Conservation (phyloP, 306 rosid species). For the Pyrus bretschneideri region DNA sequence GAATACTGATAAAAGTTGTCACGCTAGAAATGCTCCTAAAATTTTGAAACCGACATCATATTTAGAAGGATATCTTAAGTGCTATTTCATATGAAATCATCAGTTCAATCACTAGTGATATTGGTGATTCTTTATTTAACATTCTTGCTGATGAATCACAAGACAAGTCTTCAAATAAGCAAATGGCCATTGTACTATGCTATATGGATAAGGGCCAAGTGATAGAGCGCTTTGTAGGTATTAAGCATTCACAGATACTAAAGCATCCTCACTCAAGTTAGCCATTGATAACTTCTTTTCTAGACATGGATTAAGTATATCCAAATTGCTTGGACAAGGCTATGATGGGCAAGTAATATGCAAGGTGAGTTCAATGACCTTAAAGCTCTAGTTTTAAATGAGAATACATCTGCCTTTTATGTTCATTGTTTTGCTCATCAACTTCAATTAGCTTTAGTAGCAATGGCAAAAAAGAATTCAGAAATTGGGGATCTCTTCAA, state of each 20-base stretch:
- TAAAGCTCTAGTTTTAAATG: too few species aligned
- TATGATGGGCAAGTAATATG: too few species aligned
- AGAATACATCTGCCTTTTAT: too few species aligned
- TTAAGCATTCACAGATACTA: not conserved
- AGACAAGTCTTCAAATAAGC: not conserved
- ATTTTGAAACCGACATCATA: not conserved
- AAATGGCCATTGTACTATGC: not conserved
- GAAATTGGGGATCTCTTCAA: too few species aligned
- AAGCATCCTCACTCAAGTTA: not conserved
- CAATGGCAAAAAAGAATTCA: too few species aligned
- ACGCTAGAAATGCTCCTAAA: not conserved
- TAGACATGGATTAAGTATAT: slow-evolving; percentile 4
- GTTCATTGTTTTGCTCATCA: too few species aligned
- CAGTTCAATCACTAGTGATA: not conserved
- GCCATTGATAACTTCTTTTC: not conserved
- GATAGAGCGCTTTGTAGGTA: too few species aligned
- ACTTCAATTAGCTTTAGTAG: too few species aligned
- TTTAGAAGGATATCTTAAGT: not conserved
- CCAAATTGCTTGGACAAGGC: too few species aligned
- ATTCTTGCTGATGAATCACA: not conserved
- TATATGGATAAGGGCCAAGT: not conserved
- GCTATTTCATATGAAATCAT: not conserved
- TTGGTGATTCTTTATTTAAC: not conserved
- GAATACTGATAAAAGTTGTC: not conserved
- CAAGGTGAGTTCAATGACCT: too few species aligned